Base-by-base conservation (phyloP, 2,329 filamentous ascomycete genomes). In the Trichophyton simii region DNA sequence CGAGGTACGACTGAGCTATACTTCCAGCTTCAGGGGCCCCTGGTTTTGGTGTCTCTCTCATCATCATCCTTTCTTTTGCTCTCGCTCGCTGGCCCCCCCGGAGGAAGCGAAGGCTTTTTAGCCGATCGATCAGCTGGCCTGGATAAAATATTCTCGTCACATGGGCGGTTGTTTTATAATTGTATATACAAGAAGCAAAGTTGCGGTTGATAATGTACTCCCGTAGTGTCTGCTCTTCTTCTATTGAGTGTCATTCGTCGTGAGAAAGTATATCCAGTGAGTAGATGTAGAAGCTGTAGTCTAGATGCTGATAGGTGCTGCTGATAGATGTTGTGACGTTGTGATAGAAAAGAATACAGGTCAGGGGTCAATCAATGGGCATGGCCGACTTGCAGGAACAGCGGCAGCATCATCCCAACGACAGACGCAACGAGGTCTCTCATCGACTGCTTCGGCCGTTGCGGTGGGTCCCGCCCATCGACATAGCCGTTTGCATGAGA, bases 331-430 rank as follows among this genome's bases (percentile, higher is more conserved):
- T n/a, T 11, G 22, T 15, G 50, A n/a, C 13, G 50, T 4, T 15
- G 50, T 34, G 22, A 22, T 11, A 15, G 50, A 15, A 25, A 54
- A 7, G 1, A 34, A 13, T 15, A 25, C 13, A 31, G 50, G 46
- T 9, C 11, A 34, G 22, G 8, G 36, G n/a, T 72, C 64, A 78
- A 65, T 72, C 64, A 78, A 65, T 78, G 76, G 59, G 75, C 76
- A 71, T 78, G 76, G 41, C 76, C 76, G 62, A 78, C 72, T 66
- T 78, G 76, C 63, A 78, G 64, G 65, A 78, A 78, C 54, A 78
- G 65, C 11, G 76, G 76, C 61, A 78, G 60, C 34, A 77, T 72
- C 76, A 78, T 78, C 61, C 76, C 76, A 63, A 77, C 68, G n/a
- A 77, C 73, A 46, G 76, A 77, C 38, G 76, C 75, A 58, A 75